Percentiles rank a stretch among this genome's conserved stretches.
phyloP scores from a whole-genome alignment of 805 yeast species.

The Kuraishia capsulata region DNA sequence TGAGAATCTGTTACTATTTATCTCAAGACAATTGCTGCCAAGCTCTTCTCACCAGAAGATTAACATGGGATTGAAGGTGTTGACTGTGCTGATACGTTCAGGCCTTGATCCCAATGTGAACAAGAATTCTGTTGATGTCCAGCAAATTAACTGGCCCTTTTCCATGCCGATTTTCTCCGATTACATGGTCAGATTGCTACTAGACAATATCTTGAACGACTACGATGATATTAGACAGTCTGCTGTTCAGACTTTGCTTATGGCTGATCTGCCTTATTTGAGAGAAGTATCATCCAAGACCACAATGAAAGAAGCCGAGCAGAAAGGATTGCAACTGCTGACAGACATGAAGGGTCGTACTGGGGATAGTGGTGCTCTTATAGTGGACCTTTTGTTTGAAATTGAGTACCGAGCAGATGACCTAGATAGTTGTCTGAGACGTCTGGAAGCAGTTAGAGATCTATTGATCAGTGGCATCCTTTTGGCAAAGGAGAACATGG shows the following conservation, averaged over 20 bases:
- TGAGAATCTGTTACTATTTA: slow-evolving; percentile 20
- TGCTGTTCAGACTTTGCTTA: slow-evolving; percentile 36
- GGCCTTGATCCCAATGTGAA: slow-evolving; percentile 46
- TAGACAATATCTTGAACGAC: slow-evolving; percentile 58
- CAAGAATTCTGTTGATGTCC: slow-evolving; percentile 27
- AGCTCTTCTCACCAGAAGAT: slow-evolving; percentile 49
- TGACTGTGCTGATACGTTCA: slow-evolving; percentile 36
- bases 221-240: slow-evolving; percentile 67
- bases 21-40: slow-evolving; percentile 36
- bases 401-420: slow-evolving; percentile 18
- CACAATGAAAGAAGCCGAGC: slow-evolving; percentile 11
- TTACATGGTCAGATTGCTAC: slow-evolving; percentile 34
- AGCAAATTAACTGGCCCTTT: slow-evolving; percentile 41
- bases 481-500: slow-evolving; percentile 24
- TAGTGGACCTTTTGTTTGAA: slow-evolving; percentile 41
- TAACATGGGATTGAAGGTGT: slow-evolving; percentile 38
- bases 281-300: slow-evolving; percentile 17
- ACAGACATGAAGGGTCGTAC: slow-evolving; percentile 44
- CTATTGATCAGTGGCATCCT: slow-evolving; percentile 24
- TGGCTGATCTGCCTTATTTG: slow-evolving; percentile 27
- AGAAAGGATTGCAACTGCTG: slow-evolving; percentile 19
- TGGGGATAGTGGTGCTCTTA: slow-evolving; percentile 74
- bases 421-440: slow-evolving; percentile 11
- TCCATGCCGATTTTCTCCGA: slow-evolving; percentile 29
- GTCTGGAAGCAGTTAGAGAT: slow-evolving; percentile 21